Percentiles rank a stretch among this genome's conserved stretches.
phyloP scores from a whole-genome alignment of 441 rosid species.

The Pelargonium citronellum region DNA sequence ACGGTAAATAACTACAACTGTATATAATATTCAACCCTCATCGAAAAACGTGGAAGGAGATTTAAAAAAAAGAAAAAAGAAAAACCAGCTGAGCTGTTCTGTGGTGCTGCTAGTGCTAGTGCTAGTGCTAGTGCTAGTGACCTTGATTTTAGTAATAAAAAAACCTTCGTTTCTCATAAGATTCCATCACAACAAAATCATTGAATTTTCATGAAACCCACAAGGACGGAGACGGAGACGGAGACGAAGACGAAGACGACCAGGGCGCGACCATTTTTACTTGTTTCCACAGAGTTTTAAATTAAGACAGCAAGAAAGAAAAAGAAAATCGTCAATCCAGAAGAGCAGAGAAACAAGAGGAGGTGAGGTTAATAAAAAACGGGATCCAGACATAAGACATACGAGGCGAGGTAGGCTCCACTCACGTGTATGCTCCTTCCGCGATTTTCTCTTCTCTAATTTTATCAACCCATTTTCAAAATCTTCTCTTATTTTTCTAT shows the following conservation, averaged over 20 bases:
- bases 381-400: background rate
- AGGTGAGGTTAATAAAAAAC: background rate
- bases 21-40: too few species aligned
- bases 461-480: background rate
- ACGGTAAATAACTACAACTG: too few species aligned
- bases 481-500: background rate
- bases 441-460: background rate
- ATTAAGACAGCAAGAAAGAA: too few species aligned
- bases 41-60: too few species aligned
- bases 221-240: too few species aligned
- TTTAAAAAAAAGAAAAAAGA: too few species aligned
- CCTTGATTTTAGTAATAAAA: background rate
- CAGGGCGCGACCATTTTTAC: too few species aligned
- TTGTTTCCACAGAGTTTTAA: too few species aligned
- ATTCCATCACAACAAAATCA: too few species aligned
- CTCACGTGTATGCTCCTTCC: conserved; percentile 1
- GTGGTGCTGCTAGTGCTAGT: background rate
- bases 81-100: too few species aligned
- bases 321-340: background rate
- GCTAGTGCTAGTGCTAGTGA: background rate
- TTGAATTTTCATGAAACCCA: too few species aligned
- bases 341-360: background rate
- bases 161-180: background rate
- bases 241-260: too few species aligned
- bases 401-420: background rate